Base-by-base conservation (phyloP, 768 basidiomycete species). In the Russula emetica region DNA sequence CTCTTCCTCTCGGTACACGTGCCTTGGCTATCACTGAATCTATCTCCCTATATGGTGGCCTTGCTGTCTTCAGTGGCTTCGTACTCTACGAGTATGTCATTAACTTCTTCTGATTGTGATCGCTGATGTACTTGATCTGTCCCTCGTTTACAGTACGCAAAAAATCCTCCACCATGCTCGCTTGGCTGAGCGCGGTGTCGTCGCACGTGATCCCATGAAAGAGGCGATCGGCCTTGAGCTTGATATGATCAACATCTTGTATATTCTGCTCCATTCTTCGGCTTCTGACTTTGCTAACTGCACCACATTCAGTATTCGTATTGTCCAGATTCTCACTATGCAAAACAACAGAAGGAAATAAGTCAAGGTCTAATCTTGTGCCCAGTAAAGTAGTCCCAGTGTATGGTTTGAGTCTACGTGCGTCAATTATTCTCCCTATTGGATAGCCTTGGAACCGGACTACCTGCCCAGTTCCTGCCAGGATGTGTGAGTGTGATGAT, bases 221-320 rank as follows among this genome's bases (percentile, higher is more conserved):
- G 92, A 93, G 75, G 82, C 90, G 7, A 84, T 93, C 60, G 79
- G 83, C 50, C 79, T 94, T 57, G 87, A 94, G 72, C 81, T 94
- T 59, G 90, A 93, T 70, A 88, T 93, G 83, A 84, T 95, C 71
- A 94, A 94, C 74, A 92, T 94, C 55, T 93, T 93, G 87, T 89
- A 69, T 66, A 85, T 76, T 5, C 2, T 50, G 11, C 42, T 6
- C 45, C 2, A 36, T 49, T 58, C 16, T 13, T 56, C 59, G 5
- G 26, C 24, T 11, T 30, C 55, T 26, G 60, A 42, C 62, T 30
- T 61, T 22, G 50, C 47, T 71, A 26, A 75, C 28, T 57, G 0
- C 61, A 52, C 32, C 44, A 22, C 42, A 7, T 38, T 26, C 57
- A 92, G 90, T 72, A 80, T 93, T 67, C 89, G 91, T 24, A 78